Conservation (phyloP, 805 yeast species). For the Zygoascus bituminiphila region DNA sequence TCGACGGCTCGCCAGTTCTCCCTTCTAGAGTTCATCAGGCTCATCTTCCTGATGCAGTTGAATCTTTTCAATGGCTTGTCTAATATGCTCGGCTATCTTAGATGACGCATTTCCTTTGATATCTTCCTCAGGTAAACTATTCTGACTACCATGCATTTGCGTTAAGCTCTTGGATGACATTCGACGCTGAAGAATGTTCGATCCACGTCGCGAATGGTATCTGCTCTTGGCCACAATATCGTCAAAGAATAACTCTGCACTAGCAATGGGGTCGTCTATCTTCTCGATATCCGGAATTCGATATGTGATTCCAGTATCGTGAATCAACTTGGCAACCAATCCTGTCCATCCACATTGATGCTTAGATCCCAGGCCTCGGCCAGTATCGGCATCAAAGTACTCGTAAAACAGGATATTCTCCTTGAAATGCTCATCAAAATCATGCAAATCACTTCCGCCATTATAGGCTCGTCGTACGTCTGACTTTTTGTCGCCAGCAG, state of each 20-base stretch:
- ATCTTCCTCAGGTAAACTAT: constrained; percentile 1
- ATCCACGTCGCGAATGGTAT: constrained; percentile 18
- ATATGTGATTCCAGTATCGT: constrained; percentile 69
- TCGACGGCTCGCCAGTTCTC: too few relatives aligned
- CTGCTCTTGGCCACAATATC: constrained; percentile 21
- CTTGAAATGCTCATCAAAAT: constrained; percentile 60
- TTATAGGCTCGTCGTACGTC: constrained; percentile 54
- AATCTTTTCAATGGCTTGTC: constrained; percentile 13
- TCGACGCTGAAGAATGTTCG: constrained; percentile 16
- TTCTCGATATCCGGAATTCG: constrained; percentile 34
- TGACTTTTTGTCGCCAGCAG: constrained; percentile 33
- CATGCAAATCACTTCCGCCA: constrained; percentile 40
- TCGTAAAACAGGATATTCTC: constrained; percentile 77
- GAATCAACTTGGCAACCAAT: constrained; percentile 82
- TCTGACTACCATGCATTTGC: constrained; percentile 5
- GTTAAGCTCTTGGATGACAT: constrained; percentile 12
- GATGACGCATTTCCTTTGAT: constrained; percentile 9
- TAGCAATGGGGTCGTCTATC: constrained; percentile 27
- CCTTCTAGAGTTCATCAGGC: constrained; percentile 1
- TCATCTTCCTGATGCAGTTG: constrained; percentile 9
- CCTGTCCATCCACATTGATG: constrained; percentile 98
- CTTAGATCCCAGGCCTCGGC: constrained; percentile 86
- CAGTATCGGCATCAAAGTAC: constrained; percentile 90
- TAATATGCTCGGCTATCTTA: constrained; percentile 17
- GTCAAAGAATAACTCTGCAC: constrained; percentile 31